These are phyloP conservation scores for Cryphonectria naterciae DNA, from an alignment of 2,329 filamentous ascomycete species.

Conservation along the genomic window DNA sequence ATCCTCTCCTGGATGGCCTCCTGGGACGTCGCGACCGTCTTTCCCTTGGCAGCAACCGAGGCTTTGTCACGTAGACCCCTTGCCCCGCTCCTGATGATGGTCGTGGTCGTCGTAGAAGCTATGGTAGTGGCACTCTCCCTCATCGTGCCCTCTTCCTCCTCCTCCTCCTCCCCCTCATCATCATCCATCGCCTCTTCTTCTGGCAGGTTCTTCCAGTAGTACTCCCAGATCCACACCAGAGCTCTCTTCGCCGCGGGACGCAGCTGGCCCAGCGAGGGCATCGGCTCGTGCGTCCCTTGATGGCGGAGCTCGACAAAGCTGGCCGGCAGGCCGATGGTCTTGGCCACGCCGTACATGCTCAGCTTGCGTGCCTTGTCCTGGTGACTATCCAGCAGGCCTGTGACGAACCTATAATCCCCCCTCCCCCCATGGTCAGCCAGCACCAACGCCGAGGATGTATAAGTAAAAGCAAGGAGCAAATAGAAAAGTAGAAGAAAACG, in stretches of 20 bases:
- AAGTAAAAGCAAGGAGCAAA: too few relatives aligned
- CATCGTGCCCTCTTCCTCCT: too few relatives aligned
- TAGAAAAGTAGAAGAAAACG: constrained; percentile 14
- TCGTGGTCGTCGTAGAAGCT: background rate
- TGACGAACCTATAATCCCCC: constrained; percentile 67
- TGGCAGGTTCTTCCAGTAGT: constrained; percentile 73
- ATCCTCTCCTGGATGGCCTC: constrained; percentile 24
- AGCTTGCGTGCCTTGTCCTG: constrained; percentile 69
- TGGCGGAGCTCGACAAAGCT: constrained; percentile 89
- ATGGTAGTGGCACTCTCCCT: background rate
- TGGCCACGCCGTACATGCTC: constrained; percentile 75
- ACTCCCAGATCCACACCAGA: constrained; percentile 84
- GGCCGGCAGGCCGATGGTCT: constrained; percentile 69
- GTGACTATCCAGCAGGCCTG: constrained; percentile 75
- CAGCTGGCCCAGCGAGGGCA: constrained; percentile 76
- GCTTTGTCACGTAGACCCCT: constrained; percentile 18
- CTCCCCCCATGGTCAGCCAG: background rate
- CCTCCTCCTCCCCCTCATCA: background rate
- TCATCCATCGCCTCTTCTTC: constrained; percentile 29
- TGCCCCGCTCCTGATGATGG: background rate
- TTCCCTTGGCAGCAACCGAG: constrained; percentile 10
- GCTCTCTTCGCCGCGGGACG: constrained; percentile 71
- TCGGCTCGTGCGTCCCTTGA: constrained; percentile 85
- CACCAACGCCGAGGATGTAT: background rate
- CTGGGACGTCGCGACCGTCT: background rate